These are phyloP conservation scores for Dictyostelium brefeldianum DNA, from an alignment of 78 protist species.

Conservation along the genomic window DNA sequence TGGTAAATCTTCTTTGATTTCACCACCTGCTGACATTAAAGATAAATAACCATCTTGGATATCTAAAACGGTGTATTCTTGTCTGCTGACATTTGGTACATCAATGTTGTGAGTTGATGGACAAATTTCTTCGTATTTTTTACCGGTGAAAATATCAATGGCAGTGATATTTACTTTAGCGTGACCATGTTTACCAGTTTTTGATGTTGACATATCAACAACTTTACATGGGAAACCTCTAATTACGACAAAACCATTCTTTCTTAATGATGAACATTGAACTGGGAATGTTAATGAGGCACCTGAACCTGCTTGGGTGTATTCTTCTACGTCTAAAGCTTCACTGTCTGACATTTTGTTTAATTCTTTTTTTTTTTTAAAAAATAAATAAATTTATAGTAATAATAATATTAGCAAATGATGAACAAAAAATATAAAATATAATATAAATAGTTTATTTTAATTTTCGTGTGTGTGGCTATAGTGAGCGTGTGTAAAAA, in stretches of 20 bases:
- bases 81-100: constrained; percentile 93
- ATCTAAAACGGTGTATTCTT: constrained; percentile 87
- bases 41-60: constrained; percentile 57
- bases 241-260: constrained; percentile 87
- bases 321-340: constrained; percentile 68
- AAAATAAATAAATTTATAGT: not conserved
- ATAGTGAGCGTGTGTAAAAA: not conserved
- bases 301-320: constrained; percentile 62
- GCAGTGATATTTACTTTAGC: constrained; percentile 97
- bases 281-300: constrained; percentile 82
- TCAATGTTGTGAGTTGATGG: constrained; percentile 98
- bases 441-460: too few species aligned
- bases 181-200: constrained; percentile 99
- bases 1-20: constrained; percentile 68
- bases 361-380: too few species aligned
- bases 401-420: not conserved
- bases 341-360: constrained; percentile 65
- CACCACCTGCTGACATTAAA: constrained; percentile 56
- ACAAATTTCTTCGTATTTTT: constrained; percentile 96
- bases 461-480: not conserved
- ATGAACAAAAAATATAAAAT: too few species aligned
- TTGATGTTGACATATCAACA: constrained; percentile 94
- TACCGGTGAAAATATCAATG: constrained; percentile 98
- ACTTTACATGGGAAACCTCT: constrained; percentile 85
- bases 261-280: constrained; percentile 83